Percentiles rank a stretch among this genome's conserved stretches.
These are phyloP conservation scores for Plantago coronopus DNA, from an alignment of 305 asterid genomes.

Conservation along the genomic window DNA sequence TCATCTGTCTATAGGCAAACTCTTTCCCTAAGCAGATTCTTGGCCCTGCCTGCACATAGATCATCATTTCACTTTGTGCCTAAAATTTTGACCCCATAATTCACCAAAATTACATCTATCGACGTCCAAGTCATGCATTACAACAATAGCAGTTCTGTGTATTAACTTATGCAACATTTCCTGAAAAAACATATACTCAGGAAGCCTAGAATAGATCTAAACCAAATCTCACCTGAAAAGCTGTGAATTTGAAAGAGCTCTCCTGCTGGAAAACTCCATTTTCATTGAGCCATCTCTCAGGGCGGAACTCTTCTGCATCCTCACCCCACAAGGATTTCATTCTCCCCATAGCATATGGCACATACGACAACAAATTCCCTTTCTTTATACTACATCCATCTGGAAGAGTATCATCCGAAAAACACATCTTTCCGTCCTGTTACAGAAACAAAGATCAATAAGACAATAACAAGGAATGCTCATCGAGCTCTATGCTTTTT, in stretches of 20 bases:
- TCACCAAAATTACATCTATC: no score
- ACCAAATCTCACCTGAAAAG: slow-evolving; percentile 44
- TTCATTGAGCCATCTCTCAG: slow-evolving; percentile 64
- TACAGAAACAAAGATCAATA: slow-evolving; percentile 1
- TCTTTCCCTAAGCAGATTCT: slow-evolving; percentile 70
- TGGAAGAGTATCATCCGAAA: slow-evolving; percentile 58
- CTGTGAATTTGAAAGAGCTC: slow-evolving; percentile 64
- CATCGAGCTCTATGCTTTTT: no score
- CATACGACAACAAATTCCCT: slow-evolving; percentile 46
- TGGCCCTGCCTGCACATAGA: slow-evolving; percentile 61
- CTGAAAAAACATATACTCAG: no score
- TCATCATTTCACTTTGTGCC: background rate
- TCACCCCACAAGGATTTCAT: slow-evolving; percentile 73
- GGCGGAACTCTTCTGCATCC: slow-evolving; percentile 66
- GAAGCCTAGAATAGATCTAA: background rate
- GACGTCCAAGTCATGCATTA: no score
- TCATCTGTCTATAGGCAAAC: slow-evolving; percentile 82
- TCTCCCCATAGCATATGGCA: slow-evolving; percentile 75
- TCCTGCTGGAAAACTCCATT: slow-evolving; percentile 46
- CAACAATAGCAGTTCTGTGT: no score
- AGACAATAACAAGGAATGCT: no score
- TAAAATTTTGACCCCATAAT: no score
- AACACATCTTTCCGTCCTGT: slow-evolving; percentile 65
- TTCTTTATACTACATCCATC: slow-evolving; percentile 60
- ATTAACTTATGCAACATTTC: no score